These are phyloP conservation scores for Opeltia flavorubescens DNA, from an alignment of 495 filamentous ascomycete genomes.

Conservation along the genomic window DNA sequence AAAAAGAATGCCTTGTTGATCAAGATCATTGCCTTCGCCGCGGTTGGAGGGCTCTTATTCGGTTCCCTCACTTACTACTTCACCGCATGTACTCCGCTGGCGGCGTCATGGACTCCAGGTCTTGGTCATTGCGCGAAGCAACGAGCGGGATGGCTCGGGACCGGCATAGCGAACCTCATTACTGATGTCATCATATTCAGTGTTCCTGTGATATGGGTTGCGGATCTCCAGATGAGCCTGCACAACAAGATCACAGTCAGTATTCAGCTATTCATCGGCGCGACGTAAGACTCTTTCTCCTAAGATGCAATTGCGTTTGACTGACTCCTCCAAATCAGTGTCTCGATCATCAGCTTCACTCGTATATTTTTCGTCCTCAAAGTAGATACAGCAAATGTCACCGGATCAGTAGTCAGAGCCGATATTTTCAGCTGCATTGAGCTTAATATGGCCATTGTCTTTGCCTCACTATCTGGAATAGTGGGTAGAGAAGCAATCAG, in stretches of 20 bases:
- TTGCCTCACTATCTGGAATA: constrained; percentile 7
- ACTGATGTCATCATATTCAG: constrained; percentile 7
- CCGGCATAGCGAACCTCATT: constrained; percentile 7
- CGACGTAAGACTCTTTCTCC: constrained; percentile 3
- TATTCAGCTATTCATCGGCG: constrained; percentile 5
- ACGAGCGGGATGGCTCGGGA: constrained; percentile 5
- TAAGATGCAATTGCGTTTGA: not conserved
- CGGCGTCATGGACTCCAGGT: constrained; percentile 3
- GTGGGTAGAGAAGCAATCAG: constrained; percentile 4
- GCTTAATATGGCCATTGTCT: constrained; percentile 7
- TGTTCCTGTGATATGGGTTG: constrained; percentile 5
- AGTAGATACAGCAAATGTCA: constrained; percentile 4
- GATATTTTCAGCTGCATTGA: constrained; percentile 9
- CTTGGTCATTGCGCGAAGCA: constrained; percentile 2
- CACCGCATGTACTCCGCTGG: constrained; percentile 1
- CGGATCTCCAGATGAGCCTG: constrained; percentile 7
- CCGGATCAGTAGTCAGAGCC: constrained; percentile 6
- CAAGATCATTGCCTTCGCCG: not conserved
- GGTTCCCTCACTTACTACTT: constrained; percentile 6
- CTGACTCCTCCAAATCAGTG: not conserved
- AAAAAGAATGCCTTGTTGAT: not conserved
- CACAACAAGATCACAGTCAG: constrained; percentile 6
- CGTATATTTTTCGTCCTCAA: constrained; percentile 8
- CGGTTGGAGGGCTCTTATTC: constrained; percentile 3
- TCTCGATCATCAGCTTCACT: constrained; percentile 6